Base-by-base conservation (phyloP, 495 filamentous ascomycete genomes). In the Cryomyces minteri region DNA sequence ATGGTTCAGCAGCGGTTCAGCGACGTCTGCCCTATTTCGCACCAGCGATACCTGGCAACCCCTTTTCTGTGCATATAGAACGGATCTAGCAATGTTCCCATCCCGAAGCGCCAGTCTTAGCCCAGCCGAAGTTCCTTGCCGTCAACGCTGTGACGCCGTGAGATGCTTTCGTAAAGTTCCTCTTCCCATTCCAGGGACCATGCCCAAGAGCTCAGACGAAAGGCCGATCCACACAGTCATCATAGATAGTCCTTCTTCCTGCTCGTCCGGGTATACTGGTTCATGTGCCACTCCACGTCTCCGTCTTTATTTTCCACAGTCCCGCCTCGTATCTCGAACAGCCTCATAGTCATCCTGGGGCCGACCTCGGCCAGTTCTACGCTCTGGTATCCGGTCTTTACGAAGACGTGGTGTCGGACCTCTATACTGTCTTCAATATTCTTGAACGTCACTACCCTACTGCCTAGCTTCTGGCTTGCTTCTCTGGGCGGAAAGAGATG, bases 321-420 rank as follows among this genome's bases (percentile, higher is more conserved):
- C n/a, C 90, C 88, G 44, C 82, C 78, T 41, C 86, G 71, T 48
- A 99, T 93, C 60, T 94, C 85, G 64, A 96, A 99, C 29, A 87
- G 70, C 55, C 82, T 74, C 87, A 99, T 92, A 5, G 88, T 92
- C 81, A 96, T 93, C 46, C 90, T 70, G 4, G 90, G 90, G 0
- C 90, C 90, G 38, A 98, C 92, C 61, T 98, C 90, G 12, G 85
- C 83, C 49, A 98, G 63, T 63, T 96, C 88, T 8, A 96, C 87
- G 49, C 79, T 82, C 52, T 88, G 73, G 58, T 86, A 90, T 11
- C 82, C 75, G 5, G 84, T 90, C 62, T 79, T 77, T 11, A 88
- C 81, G 56, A 84, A 87, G 5, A 86, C 80, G 54, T 84, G 81
- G 61, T 86, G 83, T 11, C 81, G 72, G 41, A 87, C 73, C 56